Evolutionary conservation across 495 filamentous ascomycete genomes (phyloP), one percentile per base, ranked within the genome.

Genomic region (Hypoxylon intermedium): DNA sequence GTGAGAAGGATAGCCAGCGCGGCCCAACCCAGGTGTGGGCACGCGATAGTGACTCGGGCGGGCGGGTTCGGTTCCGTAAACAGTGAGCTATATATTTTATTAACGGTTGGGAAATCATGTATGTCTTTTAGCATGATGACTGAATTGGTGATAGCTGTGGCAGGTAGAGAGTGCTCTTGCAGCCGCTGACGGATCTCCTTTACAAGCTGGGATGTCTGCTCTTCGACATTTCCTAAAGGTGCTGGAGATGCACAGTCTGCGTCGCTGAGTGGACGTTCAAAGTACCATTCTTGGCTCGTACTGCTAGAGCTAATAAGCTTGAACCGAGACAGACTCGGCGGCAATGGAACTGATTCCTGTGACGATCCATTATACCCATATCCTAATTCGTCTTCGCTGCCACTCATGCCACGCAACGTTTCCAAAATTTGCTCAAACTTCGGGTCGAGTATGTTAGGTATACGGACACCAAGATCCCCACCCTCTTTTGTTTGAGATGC

Each of bases 11-110:
- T 69, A 44, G 79, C 78, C 20, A 98, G 7, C 79, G 33, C 84
- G 77, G 34, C 82, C 72, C 21, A 75, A 75, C 1, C 67, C 31
- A 0, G 90, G 87, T 9, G 81, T 55, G 13, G 53, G 26, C 53
- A 80, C 72, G 19, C 87, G 38, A 99, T 81, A 12, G 91, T 93
- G 18, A 92, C 90, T 53, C 94, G 77, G 0, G 92, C 85, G 0
- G 94, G 91, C 0, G 94, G 94, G 54, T 92, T 93, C 0, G 92
- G 90, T 9, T 82, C 77, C 15, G 78, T 72, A 71, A 96, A 91
- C 21, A 86, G 77, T 0, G 78, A 72, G 18, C 82, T 82, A 75
- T 98, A 98, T 58, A 87, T 69, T 49, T 72, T 70, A 74, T 98
- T 98, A 59, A 96, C 75, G 7, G 71, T 51, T 0, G 83, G 70